Evolutionary conservation across 352 stramenopile species (phyloP).

Genomic region (Phytophthora melonis): DNA sequence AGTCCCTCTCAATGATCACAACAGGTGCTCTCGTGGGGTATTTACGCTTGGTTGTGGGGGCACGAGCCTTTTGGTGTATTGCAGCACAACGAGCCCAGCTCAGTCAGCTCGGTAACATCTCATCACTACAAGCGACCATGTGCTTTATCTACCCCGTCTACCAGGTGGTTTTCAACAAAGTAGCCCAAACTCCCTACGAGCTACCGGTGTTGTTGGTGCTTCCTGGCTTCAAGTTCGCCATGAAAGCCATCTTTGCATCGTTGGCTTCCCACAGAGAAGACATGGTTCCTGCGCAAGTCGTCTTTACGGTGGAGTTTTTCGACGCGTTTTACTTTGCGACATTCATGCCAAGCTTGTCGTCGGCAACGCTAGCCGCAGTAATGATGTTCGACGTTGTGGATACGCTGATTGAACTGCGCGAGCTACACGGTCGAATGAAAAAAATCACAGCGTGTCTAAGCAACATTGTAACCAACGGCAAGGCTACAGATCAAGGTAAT

Average conservation of each 20-base stretch:
- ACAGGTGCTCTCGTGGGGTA: neutral
- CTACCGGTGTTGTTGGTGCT: neutral
- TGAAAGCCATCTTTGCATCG: neutral
- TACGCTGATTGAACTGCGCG: neutral
- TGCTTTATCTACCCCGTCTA: neutral
- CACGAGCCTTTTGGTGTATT: neutral
- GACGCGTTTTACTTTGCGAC: conserved; percentile 12
- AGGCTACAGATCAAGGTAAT: neutral
- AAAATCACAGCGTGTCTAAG: neutral
- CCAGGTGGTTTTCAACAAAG: neutral
- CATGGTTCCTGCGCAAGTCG: conserved; percentile 26
- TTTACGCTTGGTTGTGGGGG: neutral
- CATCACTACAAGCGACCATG: neutral
- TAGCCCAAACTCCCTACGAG: neutral
- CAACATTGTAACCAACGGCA: neutral
- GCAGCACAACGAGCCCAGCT: neutral
- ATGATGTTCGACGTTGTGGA: conserved; percentile 2
- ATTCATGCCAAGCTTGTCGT: conserved; percentile 3
- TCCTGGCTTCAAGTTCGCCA: neutral
- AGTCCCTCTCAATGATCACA: neutral
- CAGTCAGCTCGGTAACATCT: neutral
- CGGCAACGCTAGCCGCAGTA: neutral
- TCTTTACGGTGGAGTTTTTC: conserved; percentile 33
- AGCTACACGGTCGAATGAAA: neutral
- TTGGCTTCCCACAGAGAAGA: conserved; percentile 13